Base-by-base conservation (phyloP, 2,329 filamentous ascomycete genomes). In the Westerdykella ornata region DNA sequence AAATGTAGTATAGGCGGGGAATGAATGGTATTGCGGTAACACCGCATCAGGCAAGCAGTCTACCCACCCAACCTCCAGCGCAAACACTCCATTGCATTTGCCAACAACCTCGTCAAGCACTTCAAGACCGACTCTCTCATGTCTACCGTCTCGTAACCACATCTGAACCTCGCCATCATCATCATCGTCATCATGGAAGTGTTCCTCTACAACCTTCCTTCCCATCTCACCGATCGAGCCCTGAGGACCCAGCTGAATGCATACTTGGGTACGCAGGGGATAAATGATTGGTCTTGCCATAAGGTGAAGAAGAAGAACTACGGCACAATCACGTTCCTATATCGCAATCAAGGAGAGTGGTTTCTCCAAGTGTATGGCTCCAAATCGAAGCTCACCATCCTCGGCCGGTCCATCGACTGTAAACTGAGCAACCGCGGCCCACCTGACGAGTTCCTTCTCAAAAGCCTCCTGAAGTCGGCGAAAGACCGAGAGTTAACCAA, bases 141-240 rank as follows among this genome's bases (percentile, higher is more conserved):
- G n/a, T n/a, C n/a, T n/a, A n/a, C n/a, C n/a, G n/a, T n/a, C n/a
- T n/a, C n/a, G n/a, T n/a, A n/a, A n/a, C n/a, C n/a, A n/a, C n/a
- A n/a, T n/a, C n/a, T n/a, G n/a, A n/a, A n/a, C n/a, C n/a, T n/a
- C n/a, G n/a, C n/a, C n/a, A n/a, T n/a, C n/a, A n/a, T n/a, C n/a
- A n/a, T n/a, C n/a, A 29, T 29, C 26, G 29, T n/a, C 39, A 33
- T 14, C 26, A 74, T 76, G 73, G 72, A 76, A 42, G 62, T 76
- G 26, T 68, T 72, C 49, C 54, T 74, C 8, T 54, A 56, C 11
- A 67, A 68, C 37, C 50, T 75, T 1, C 69, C 70, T 3, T 32
- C 49, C 4, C 56, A 68, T 13, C 52, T 65, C 15, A 72, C 66
- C 5, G 58, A 66, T 12, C 62, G 68, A 35, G 56, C 65, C 16